Percentiles rank a stretch among this genome's conserved stretches.
phyloP scores from a whole-genome alignment of 2,329 filamentous ascomycete species.

The Leptodontidium sp. region DNA sequence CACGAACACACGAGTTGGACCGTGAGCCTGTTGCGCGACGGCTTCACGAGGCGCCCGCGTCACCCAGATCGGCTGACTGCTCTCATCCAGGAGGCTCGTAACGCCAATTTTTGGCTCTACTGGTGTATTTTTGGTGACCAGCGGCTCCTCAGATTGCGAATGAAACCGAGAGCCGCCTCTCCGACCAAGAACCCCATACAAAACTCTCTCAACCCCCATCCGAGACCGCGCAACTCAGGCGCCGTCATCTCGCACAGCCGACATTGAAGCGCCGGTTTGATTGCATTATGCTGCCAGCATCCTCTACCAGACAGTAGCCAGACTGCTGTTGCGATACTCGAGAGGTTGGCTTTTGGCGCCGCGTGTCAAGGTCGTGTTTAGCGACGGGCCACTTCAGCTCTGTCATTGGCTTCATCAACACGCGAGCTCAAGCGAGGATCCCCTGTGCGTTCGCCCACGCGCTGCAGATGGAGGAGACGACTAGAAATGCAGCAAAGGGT shows the following conservation, averaged over 20 bases:
- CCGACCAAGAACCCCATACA: constrained; percentile 14
- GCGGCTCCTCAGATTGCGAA: constrained; percentile 34
- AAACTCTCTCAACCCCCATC: constrained; percentile 6
- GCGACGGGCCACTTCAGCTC: constrained; percentile 27
- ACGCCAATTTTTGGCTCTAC: constrained; percentile 20
- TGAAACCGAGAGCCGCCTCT: constrained; percentile 39
- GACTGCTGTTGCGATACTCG: constrained; percentile 14
- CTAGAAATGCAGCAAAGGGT: constrained; percentile 30
- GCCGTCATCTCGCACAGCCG: constrained; percentile 42
- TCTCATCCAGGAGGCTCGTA: constrained; percentile 3
- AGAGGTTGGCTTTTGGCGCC: constrained; percentile 35
- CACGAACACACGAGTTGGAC: constrained; percentile 16
- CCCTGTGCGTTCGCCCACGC: constrained; percentile 35
- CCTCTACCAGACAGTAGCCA: not conserved
- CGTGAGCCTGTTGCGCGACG: constrained; percentile 28
- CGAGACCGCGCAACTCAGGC: constrained; percentile 36
- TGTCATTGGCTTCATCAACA: constrained; percentile 37
- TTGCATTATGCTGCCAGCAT: constrained; percentile 6
- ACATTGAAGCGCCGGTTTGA: constrained; percentile 37
- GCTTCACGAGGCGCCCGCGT: constrained; percentile 41
- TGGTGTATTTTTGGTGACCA: constrained; percentile 32
- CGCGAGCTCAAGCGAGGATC: constrained; percentile 37
- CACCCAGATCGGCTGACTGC: constrained; percentile 23
- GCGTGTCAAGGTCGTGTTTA: constrained; percentile 45
- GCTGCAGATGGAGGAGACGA: constrained; percentile 37